These are phyloP conservation scores for Cladophialophora bantiana DNA, from an alignment of 2,329 filamentous ascomycete genomes.

Conservation along the genomic window DNA sequence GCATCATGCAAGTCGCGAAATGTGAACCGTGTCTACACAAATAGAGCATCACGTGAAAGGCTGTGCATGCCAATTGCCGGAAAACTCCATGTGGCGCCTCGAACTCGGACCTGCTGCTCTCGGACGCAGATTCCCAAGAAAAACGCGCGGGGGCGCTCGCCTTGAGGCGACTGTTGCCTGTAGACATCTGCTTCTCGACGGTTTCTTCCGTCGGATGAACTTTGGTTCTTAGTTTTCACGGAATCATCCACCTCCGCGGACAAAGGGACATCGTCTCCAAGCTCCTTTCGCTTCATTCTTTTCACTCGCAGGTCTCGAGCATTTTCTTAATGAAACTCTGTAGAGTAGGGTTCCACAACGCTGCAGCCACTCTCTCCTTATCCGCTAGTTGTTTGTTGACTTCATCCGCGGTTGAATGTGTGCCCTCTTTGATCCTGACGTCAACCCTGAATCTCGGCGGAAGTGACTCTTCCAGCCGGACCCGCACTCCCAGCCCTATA, in stretches of 20 bases:
- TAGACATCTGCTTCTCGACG: neutral
- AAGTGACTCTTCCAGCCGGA: conserved; percentile 86
- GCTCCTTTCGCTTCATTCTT: neutral
- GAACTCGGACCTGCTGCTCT: too few relatives aligned
- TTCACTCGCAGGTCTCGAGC: conserved; percentile 79
- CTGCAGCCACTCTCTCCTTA: conserved; percentile 94
- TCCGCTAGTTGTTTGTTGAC: conserved; percentile 97
- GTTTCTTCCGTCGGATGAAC: neutral
- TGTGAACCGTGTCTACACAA: neutral
- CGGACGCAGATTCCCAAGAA: too few relatives aligned
- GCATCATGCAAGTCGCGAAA: neutral
- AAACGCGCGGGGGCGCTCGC: too few relatives aligned
- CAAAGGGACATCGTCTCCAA: neutral
- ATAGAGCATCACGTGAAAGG: neutral
- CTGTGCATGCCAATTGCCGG: neutral
- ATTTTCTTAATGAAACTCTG: conserved; percentile 91
- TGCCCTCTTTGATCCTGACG: conserved; percentile 92
- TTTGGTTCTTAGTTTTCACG: neutral
- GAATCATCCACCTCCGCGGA: neutral
- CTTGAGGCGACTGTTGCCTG: neutral
- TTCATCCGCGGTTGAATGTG: conserved; percentile 92
- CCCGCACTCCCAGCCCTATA: conserved; percentile 90
- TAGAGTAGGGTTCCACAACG: conserved; percentile 89
- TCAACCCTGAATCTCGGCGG: conserved; percentile 92
- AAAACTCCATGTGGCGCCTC: neutral